These are phyloP conservation scores for Casuarina cunninghamiana DNA, from an alignment of 306 rosid species.

Conservation along the genomic window DNA sequence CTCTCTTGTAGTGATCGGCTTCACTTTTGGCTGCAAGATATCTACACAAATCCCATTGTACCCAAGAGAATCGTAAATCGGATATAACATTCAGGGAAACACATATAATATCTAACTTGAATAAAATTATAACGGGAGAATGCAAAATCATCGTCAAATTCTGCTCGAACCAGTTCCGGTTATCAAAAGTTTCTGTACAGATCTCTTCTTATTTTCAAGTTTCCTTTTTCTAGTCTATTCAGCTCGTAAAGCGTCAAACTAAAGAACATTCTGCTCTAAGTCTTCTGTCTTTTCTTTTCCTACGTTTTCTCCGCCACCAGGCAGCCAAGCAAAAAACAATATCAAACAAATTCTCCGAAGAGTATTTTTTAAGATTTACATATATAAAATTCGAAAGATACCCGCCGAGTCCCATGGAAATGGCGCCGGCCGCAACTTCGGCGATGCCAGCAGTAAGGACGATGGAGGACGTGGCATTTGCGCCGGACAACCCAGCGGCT, in stretches of 20 bases:
- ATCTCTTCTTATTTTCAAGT: not conserved
- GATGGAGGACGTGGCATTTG: constrained; percentile 61
- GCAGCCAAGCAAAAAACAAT: too few relatives aligned
- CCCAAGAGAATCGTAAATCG: not conserved
- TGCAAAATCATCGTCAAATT: too few relatives aligned
- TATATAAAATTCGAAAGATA: constrained; percentile 7
- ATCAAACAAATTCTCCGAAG: too few relatives aligned
- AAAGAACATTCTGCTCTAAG: not conserved
- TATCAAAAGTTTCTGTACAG: too few relatives aligned
- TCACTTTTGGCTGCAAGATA: constrained; percentile 93
- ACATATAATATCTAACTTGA: too few relatives aligned
- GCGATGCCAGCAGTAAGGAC: constrained; percentile 77
- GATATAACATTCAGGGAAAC: not conserved
- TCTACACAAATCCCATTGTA: constrained; percentile 30
- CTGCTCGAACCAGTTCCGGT: not conserved
- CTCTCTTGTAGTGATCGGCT: constrained; percentile 76
- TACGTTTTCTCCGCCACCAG: not conserved
- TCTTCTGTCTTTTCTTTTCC: not conserved
- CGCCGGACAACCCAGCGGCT: constrained; percentile 72
- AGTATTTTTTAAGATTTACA: too few relatives aligned
- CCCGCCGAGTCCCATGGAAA: constrained; percentile 92
- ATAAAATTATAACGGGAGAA: too few relatives aligned
- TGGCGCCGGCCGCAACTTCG: constrained; percentile 73
- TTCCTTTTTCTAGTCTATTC: not conserved
- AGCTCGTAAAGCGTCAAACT: not conserved